Evolutionary conservation across 2,329 filamentous ascomycete species (phyloP).

Genomic region (Monosporascus ibericus): DNA sequence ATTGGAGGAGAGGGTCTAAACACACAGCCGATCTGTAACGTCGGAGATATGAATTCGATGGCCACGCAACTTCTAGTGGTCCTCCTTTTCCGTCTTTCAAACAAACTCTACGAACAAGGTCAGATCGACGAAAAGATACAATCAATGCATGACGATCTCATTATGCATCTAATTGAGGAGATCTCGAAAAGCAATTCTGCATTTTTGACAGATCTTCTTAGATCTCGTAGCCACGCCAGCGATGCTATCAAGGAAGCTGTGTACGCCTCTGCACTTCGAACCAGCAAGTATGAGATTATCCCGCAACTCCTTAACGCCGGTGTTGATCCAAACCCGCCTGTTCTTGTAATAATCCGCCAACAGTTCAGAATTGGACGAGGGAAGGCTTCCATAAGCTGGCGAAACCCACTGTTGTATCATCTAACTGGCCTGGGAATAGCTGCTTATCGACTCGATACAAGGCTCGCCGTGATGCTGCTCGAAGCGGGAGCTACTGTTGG

Average conservation of each 20-base stretch:
- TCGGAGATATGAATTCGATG: not conserved
- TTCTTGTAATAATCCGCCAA: not conserved
- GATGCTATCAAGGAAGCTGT: slow-evolving; percentile 3
- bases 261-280: slow-evolving; percentile 1
- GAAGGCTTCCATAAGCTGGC: too few species aligned
- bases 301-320: slow-evolving; percentile 4
- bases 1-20: not conserved
- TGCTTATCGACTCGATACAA: too few species aligned
- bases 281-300: not conserved
- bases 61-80: slow-evolving; percentile 2
- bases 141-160: fast-evolving
- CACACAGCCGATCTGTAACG: not conserved
- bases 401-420: fast-evolving
- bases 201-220: not conserved
- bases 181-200: not conserved
- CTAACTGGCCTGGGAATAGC: too few species aligned
- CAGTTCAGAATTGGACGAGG: too few species aligned
- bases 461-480: too few species aligned
- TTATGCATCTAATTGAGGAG: not conserved
- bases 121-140: too few species aligned
- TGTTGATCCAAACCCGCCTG: not conserved
- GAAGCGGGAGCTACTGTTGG: too few species aligned
- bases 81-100: slow-evolving; percentile 3
- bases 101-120: not conserved
- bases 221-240: not conserved